Evolutionary conservation across 2,329 filamentous ascomycete genomes (phyloP).

Genomic region (Gliomastix tumulicola): DNA sequence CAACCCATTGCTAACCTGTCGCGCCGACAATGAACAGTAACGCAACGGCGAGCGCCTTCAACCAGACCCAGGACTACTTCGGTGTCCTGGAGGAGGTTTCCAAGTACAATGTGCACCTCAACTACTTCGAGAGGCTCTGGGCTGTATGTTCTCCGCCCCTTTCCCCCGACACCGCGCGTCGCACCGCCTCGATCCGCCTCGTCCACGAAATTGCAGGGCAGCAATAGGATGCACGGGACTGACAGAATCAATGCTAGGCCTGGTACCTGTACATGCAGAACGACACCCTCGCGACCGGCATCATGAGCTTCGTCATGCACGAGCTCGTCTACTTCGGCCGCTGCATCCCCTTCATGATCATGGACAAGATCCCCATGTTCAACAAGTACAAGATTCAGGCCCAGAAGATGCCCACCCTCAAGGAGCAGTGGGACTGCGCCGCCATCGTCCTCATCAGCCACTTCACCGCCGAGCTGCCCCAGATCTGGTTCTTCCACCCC

Average conservation of each 20-base stretch:
- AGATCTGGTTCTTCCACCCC: conserved; percentile 99
- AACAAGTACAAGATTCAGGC: conserved; percentile 91
- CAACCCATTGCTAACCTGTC: conserved; percentile 2
- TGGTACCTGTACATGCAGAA: conserved; percentile 99
- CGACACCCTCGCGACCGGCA: conserved; percentile 89
- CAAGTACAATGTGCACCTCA: conserved; percentile 78
- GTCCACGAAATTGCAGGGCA: too few relatives aligned
- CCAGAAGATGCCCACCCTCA: conserved; percentile 82
- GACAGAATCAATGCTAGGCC: conserved; percentile 36
- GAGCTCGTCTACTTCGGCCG: conserved; percentile 93
- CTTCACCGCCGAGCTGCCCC: conserved; percentile 95
- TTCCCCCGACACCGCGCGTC: neutral
- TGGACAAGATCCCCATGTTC: conserved; percentile 82
- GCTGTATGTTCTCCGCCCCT: conserved; percentile 45
- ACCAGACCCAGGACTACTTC: conserved; percentile 44
- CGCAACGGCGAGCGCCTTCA: conserved; percentile 40
- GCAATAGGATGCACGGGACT: neutral
- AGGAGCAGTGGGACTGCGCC: conserved; percentile 93
- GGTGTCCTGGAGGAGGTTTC: conserved; percentile 56
- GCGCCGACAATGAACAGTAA: conserved; percentile 42
- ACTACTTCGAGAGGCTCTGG: conserved; percentile 83
- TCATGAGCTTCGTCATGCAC: conserved; percentile 96
- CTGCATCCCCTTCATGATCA: conserved; percentile 83
- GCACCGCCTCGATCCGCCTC: neutral
- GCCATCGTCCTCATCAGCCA: conserved; percentile 88